Base-by-base conservation (phyloP, 441 rosid species). In the Biscutella auriculata region DNA sequence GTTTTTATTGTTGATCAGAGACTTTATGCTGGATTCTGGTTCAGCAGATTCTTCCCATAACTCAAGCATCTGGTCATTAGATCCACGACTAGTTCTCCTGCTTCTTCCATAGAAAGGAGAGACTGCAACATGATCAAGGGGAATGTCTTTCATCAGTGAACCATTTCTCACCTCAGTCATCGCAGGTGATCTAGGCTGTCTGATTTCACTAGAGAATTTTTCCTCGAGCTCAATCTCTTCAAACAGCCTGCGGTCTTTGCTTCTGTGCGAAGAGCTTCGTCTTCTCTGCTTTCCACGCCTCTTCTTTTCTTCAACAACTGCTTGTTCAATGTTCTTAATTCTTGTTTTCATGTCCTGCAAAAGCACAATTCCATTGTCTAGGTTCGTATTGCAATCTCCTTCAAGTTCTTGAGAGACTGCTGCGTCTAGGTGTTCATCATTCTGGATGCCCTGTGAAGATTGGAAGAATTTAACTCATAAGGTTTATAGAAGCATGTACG, bases 71-170 rank as follows among this genome's bases (percentile, higher is more conserved):
- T 71, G 87, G 71, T 78, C 82, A 25, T 65, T 75, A 9, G 76
- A 59, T 16, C 73, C 79, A 40, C 69, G 49, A 17, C 59, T 69
- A 27, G 69, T 66, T 60, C 76, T 73, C 55, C 69, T 69, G 74
- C 78, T 79, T 75, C 77, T 76, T 65, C 78, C 71, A 39, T 71
- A 62, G 50, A 60, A 67, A 5, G 83, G 73, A 42, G 70, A 71
- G 57, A 82, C 82, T 40, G 91, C 85, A 46, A 73, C 86, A 46
- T 85, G 88, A 79, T 94, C 99, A 6, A 94, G 95, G 0, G 73
- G 94, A 63, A 94, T 94, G 67, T 94, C 99, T 78, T 89, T 94
- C 91, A 82, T 74, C 72, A 70, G 63, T 37, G 66, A 68, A 53
- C 78, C 80, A 52, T 65, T 66, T 66, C 63, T 77, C 57, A 14